Conservation (phyloP, 441 rosid genomes). For the Euphorbia corollata region DNA sequence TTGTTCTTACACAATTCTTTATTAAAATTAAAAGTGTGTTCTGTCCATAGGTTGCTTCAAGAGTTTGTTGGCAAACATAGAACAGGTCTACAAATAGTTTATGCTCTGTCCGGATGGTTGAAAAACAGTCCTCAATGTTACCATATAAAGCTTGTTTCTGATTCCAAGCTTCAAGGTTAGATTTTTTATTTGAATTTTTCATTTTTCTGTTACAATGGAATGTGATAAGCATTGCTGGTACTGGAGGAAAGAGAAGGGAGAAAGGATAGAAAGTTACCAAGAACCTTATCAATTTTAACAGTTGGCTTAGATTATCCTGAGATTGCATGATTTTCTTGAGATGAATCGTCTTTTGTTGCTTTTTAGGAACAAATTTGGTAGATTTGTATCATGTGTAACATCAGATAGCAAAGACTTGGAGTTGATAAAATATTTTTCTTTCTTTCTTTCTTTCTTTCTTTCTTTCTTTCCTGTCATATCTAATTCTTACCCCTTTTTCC, state of each 20-base stretch:
- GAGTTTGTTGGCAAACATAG: slow-evolving; percentile 58
- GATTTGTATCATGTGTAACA: neutral
- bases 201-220: neutral
- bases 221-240: neutral
- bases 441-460: neutral
- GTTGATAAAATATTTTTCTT: neutral
- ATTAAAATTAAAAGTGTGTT: slow-evolving; percentile 8
- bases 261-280: neutral
- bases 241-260: neutral
- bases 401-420: neutral
- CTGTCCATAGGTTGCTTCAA: slow-evolving; percentile 54
- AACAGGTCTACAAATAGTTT: slow-evolving; percentile 54
- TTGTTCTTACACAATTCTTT: neutral
- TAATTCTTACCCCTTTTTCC: neutral
- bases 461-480: too few relatives aligned
- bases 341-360: neutral
- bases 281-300: neutral
- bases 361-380: neutral
- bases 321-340: neutral
- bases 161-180: slow-evolving; percentile 64
- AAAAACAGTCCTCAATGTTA: slow-evolving; percentile 53
- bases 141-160: slow-evolving; percentile 55
- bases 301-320: neutral
- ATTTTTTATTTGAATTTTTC: slow-evolving; percentile 10
- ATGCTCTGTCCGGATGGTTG: slow-evolving; percentile 73